A percentile compares a stretch with the other conserved stretches of the same genome.
These are phyloP conservation scores for Sphaerulina vaccinii DNA, from an alignment of 2,329 filamentous ascomycete genomes.

Conservation along the genomic window DNA sequence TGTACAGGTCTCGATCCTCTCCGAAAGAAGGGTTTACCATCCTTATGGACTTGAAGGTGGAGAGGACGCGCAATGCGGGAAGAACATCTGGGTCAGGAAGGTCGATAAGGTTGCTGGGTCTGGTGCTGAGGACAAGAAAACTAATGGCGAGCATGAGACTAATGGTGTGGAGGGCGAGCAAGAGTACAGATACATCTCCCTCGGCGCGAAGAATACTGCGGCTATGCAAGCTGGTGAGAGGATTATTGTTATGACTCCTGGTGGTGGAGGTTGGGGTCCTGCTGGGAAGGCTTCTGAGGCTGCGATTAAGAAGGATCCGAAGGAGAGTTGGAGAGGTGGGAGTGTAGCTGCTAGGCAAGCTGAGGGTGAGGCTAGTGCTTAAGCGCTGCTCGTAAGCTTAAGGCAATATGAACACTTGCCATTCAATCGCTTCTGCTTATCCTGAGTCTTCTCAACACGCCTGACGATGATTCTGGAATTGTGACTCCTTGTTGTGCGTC, in stretches of 20 bases:
- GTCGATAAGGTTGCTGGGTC: conserved; percentile 47
- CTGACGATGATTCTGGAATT: no score
- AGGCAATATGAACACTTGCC: no score
- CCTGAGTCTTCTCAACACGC: no score
- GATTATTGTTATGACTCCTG: conserved; percentile 75
- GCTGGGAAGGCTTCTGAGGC: conserved; percentile 57
- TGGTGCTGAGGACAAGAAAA: conserved; percentile 30
- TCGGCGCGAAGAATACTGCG: conserved; percentile 78
- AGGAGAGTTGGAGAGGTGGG: conserved; percentile 59
- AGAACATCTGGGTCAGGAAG: conserved; percentile 83
- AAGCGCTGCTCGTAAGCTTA: no score
- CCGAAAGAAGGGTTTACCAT: conserved; percentile 70
- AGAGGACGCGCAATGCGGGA: conserved; percentile 71
- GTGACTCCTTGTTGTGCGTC: no score
- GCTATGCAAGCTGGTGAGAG: conserved; percentile 73
- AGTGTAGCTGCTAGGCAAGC: conserved; percentile 57
- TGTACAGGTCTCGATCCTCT: conserved; percentile 75
- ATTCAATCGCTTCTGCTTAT: no score
- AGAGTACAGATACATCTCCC: conserved; percentile 61
- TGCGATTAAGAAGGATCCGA: conserved; percentile 54
- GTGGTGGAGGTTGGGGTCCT: conserved; percentile 74
- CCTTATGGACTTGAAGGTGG: conserved; percentile 85
- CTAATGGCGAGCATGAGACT: conserved; percentile 17
- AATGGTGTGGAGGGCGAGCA: conserved; percentile 21
- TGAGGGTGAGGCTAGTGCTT: conserved; percentile 49